These are phyloP conservation scores for Hortaea sp. DNA, from an alignment of 2,329 filamentous ascomycete genomes.

Conservation along the genomic window DNA sequence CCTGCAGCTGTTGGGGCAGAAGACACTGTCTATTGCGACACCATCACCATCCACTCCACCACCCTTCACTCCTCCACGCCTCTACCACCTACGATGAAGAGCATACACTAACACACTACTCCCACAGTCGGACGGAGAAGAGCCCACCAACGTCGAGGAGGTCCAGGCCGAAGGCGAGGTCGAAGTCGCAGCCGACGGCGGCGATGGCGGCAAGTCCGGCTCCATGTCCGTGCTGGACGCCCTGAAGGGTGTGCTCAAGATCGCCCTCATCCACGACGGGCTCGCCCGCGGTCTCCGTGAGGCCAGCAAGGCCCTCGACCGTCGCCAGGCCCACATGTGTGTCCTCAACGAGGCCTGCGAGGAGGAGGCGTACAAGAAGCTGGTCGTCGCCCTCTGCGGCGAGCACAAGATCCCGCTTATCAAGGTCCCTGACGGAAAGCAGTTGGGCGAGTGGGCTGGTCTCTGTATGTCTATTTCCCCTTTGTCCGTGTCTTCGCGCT, in stretches of 20 bases:
- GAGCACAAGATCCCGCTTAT: constrained; percentile 99
- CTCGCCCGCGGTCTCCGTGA: constrained; percentile 97
- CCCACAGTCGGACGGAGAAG: constrained; percentile 98
- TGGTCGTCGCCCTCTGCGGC: constrained; percentile 94
- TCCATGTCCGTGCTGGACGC: constrained; percentile 92
- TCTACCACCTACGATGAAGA: neutral
- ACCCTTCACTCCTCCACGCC: neutral
- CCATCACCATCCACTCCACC: neutral
- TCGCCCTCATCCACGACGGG: constrained; percentile 98
- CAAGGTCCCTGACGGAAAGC: constrained; percentile 99
- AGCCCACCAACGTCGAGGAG: constrained; percentile 68
- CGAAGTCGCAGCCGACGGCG: constrained; percentile 85
- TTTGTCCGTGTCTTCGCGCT: no score
- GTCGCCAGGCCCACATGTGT: constrained; percentile 99
- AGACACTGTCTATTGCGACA: neutral
- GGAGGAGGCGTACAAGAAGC: constrained; percentile 99
- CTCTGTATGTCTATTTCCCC: constrained; percentile 64
- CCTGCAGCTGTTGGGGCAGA: no score
- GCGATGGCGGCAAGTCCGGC: constrained; percentile 61
- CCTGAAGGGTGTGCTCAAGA: constrained; percentile 97
- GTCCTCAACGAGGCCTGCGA: constrained; percentile 99
- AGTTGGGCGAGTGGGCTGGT: constrained; percentile 99
- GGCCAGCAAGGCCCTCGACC: constrained; percentile 96
- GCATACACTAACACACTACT: constrained; percentile 9
- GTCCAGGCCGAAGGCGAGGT: constrained; percentile 73